Conservation (phyloP, 2,329 filamentous ascomycete genomes). For the Diaporthe batatas region DNA sequence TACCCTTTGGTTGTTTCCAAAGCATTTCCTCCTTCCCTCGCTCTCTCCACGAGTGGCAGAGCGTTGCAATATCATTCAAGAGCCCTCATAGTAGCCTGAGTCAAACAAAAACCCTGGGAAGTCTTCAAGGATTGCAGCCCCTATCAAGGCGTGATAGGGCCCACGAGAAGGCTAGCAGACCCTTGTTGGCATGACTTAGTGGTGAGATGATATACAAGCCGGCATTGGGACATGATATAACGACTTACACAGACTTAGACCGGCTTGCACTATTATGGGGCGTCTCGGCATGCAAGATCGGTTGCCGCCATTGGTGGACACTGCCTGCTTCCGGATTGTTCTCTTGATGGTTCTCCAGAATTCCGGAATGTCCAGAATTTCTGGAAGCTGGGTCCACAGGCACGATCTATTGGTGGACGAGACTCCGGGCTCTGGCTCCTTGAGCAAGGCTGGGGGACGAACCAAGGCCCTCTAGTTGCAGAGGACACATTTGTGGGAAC, state of each 20-base stretch:
- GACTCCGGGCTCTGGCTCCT: too few relatives aligned
- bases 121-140: too few relatives aligned
- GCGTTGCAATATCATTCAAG: not conserved
- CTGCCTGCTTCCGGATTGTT: not conserved
- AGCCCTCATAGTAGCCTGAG: rapidly evolving
- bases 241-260: constrained; percentile 5
- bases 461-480: too few relatives aligned
- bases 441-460: not conserved
- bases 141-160: not conserved
- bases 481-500: too few relatives aligned
- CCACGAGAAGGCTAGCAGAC: not conserved
- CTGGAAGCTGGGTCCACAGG: too few relatives aligned
- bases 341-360: not conserved
- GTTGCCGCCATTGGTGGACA: not conserved
- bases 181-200: too few relatives aligned
- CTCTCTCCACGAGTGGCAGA: too few relatives aligned
- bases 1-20: not conserved
- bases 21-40: not conserved
- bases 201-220: not conserved
- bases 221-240: not conserved
- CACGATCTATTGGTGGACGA: not conserved
- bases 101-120: rapidly evolving
- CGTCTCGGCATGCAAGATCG: not conserved
- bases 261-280: too few relatives aligned
- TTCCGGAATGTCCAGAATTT: too few relatives aligned